Evolutionary conservation across 257 asterid species (phyloP).

Genomic region (Primulina huaijiensis): DNA sequence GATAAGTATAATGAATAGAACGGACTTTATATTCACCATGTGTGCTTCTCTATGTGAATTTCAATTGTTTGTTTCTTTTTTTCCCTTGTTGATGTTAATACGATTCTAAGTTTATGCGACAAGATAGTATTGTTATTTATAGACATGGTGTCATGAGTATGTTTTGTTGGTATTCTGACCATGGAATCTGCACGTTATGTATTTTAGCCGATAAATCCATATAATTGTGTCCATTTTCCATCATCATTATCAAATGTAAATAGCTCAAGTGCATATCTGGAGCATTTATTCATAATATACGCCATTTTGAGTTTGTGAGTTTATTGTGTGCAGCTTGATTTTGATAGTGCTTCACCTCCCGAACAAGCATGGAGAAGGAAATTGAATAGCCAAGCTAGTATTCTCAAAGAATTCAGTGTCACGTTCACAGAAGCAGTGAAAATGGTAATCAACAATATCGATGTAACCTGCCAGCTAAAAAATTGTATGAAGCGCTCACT

Average conservation of each 20-base stretch:
- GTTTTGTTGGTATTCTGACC: not conserved
- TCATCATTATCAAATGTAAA: not conserved
- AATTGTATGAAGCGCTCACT: not conserved
- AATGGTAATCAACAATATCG: constrained; percentile 56
- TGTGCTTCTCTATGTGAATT: constrained; percentile 4
- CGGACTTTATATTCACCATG: not conserved
- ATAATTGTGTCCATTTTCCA: not conserved
- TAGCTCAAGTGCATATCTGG: not conserved
- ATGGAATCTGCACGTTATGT: not conserved
- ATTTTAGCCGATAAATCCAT: not conserved
- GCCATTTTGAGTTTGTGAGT: constrained; percentile 18
- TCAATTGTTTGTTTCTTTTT: too few relatives aligned
- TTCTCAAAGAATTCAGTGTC: constrained; percentile 87
- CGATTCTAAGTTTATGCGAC: not conserved
- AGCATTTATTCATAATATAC: not conserved
- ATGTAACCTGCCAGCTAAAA: not conserved
- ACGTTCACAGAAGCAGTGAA: constrained; percentile 88
- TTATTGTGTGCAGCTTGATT: constrained; percentile 60
- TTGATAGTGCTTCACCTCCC: constrained; percentile 90
- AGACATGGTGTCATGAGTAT: not conserved
- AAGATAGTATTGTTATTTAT: not conserved
- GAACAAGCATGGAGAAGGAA: constrained; percentile 96
- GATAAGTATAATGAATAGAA: not conserved
- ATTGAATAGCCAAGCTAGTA: constrained; percentile 75
- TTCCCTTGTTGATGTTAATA: not conserved